Evolutionary conservation across 2,329 filamentous ascomycete genomes (phyloP).

Genomic region (Aspergillus alliaceus): DNA sequence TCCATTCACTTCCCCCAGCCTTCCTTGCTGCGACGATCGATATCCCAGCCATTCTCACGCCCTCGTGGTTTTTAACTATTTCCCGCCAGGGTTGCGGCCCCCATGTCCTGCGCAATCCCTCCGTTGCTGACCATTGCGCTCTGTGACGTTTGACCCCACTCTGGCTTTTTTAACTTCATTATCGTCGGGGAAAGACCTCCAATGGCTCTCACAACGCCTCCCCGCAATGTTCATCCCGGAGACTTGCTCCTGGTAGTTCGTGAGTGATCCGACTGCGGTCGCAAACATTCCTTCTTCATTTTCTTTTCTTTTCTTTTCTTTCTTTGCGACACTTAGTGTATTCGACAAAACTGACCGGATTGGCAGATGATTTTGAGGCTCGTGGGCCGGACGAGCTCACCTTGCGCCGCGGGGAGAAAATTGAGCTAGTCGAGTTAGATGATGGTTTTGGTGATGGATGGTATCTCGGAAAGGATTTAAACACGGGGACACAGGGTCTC

Average conservation of each 20-base stretch:
- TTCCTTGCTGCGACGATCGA: not conserved
- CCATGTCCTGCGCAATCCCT: conserved; percentile 32
- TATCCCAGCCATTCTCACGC: not conserved
- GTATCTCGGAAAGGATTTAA: conserved; percentile 57
- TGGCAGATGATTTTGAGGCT: conserved; percentile 83
- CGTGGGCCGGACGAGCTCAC: conserved; percentile 91
- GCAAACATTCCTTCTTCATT: no score
- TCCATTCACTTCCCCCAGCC: not conserved
- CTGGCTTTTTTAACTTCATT: conserved; percentile 11
- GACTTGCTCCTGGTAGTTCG: conserved; percentile 47
- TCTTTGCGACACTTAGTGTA: conserved; percentile 3
- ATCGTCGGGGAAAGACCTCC: conserved; percentile 8
- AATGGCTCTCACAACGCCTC: conserved; percentile 37
- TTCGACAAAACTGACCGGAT: conserved; percentile 16
- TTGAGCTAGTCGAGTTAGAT: conserved; percentile 64
- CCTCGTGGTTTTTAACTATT: conserved; percentile 5
- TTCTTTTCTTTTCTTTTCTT: no score
- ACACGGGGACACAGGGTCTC: conserved; percentile 44
- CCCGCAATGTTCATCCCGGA: conserved; percentile 39
- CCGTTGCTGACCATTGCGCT: conserved; percentile 9
- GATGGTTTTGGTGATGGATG: conserved; percentile 68
- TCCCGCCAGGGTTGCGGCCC: conserved; percentile 25
- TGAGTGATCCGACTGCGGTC: conserved; percentile 33
- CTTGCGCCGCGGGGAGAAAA: conserved; percentile 71
- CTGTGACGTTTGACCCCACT: conserved; percentile 9